Evolutionary conservation across 352 stramenopile species (phyloP).

Genomic region (Phytophthora pisi): DNA sequence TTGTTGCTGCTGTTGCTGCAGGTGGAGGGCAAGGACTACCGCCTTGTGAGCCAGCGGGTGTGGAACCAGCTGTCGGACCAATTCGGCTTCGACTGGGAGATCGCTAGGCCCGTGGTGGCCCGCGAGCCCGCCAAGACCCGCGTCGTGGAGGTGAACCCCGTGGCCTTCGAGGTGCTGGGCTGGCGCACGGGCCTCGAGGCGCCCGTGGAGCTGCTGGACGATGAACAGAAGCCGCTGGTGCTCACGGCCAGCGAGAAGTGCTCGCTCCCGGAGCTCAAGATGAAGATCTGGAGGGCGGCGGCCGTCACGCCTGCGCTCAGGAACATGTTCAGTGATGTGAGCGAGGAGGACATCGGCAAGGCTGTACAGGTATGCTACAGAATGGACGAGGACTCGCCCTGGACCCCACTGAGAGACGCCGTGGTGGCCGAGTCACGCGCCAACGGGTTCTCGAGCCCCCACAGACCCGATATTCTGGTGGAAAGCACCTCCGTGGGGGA

Average conservation of each 20-base stretch:
- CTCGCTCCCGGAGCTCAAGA: constrained; percentile 48
- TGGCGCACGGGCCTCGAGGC: constrained; percentile 32
- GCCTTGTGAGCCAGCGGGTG: constrained; percentile 69
- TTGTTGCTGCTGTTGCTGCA: constrained; percentile 12
- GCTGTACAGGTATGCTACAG: constrained; percentile 63
- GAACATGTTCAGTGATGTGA: constrained; percentile 49
- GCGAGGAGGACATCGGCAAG: constrained; percentile 28
- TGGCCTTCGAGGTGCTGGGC: constrained; percentile 65
- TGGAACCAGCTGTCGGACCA: constrained; percentile 70
- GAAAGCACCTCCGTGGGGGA: constrained; percentile 43
- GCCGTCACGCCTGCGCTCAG: constrained; percentile 32
- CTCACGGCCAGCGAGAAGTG: constrained; percentile 45
- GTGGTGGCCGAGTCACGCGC: constrained; percentile 20
- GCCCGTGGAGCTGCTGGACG: constrained; percentile 39
- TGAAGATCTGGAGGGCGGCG: constrained; percentile 45
- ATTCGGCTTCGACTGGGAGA: constrained; percentile 78
- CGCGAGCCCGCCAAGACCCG: constrained; percentile 43
- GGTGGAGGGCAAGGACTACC: constrained; percentile 71
- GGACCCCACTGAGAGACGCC: constrained; percentile 47
- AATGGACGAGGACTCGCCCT: constrained; percentile 40
- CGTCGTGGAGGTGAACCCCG: constrained; percentile 75
- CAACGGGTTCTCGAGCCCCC: constrained; percentile 23
- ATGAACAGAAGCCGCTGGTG: constrained; percentile 47
- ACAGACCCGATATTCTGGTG: constrained; percentile 16
- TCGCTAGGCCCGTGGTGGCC: constrained; percentile 61